Evolutionary conservation across 768 basidiomycete species (phyloP), one percentile per base, ranked within the genome.

Genomic region (Phlebiopsis flavidoalba): DNA sequence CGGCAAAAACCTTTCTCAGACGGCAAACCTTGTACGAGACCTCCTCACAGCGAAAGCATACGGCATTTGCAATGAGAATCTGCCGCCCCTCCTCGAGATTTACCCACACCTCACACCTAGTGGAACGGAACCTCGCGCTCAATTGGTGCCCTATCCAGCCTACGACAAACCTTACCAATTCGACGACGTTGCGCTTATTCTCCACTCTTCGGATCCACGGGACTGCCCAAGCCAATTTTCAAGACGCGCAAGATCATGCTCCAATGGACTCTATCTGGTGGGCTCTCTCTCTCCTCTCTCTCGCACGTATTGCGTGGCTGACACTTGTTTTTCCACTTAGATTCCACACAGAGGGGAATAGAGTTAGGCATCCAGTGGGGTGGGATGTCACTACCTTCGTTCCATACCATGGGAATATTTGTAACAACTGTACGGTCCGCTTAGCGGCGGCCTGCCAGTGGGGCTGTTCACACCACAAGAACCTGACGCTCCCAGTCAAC

Each of bases 381-480:
- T 0, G 55, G 60, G 2, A 73, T 75, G 72, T 65, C 62, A 5
- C 63, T 73, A 14, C 75, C 76, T 15, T 37, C 73, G 0, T 76
- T 77, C 63, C 75, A 76, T 49, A 63, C 69, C 0, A 61, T 69
- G 14, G 76, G 72, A 4, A 49, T 73, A 4, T 60, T 63, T 19
- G 21, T 63, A n/a, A 4, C 71, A 74, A 37, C 15, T 76, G 3
- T 36, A 71, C 12, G 58, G 64, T 17, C 64, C 74, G 3, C 12
- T 76, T 3, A 33, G 52, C 14, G 35, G 8, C 3, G 63, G 36
- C 33, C 15, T 57, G 19, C 53, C 63, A 24, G 43, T 60, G 19
- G 55, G 35, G n/a, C 15, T 63, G n/a, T 63, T 45, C 21, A 48
- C 46, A 4, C 63, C 63, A 2, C 50, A 58, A 24, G 36, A 43